Base-by-base conservation (phyloP, 768 basidiomycete genomes). In the Suillus variegatus region DNA sequence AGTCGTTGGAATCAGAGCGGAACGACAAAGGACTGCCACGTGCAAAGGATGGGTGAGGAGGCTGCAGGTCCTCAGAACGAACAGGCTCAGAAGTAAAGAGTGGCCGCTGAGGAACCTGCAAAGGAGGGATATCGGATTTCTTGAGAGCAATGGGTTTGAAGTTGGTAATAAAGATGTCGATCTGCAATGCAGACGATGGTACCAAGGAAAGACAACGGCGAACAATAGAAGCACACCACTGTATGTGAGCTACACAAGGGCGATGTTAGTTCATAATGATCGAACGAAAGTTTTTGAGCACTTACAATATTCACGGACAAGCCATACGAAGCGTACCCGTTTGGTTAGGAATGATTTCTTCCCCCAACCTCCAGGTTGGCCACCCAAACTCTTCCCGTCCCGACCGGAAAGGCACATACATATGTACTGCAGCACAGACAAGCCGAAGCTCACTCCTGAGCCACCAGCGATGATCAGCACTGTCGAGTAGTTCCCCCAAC, bases 151-250 rank as follows among this genome's bases (percentile, higher is more conserved):
- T n/a, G 68, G 76, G 76, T 63, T 80, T 79, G 66, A 81, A 81
- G 67, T 86, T 88, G 10, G 91, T 91, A 40, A 93, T 89, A 70
- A 88, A 93, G 52, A 93, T 88, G 69, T 91, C 87, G 60, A 93
- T 76, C 68, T 89, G 85, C 4, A 93, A 80, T 55, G 77, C 71
- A 60, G 79, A 70, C 9, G 75, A 51, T 5, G 85, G 80, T 36
- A 88, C 79, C 72, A 88, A 80, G 40, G 82, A 78, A 72, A 84
- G 82, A 75, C 89, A 93, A 20, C 81, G 80, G n/a, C 86, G 84
- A 43, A 93, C 73, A 58, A 84, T 78, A 9, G 86, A 80, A 3
- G 92, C 90, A 65, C 89, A 87, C 92, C 92, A 93, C 63, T 89
- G 86, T 38, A 93, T 80, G 67, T 93, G 90, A 22, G 88, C 91